These are phyloP conservation scores for Mantamonas sphyraenae DNA, from an alignment of 78 protist species.

Conservation along the genomic window DNA sequence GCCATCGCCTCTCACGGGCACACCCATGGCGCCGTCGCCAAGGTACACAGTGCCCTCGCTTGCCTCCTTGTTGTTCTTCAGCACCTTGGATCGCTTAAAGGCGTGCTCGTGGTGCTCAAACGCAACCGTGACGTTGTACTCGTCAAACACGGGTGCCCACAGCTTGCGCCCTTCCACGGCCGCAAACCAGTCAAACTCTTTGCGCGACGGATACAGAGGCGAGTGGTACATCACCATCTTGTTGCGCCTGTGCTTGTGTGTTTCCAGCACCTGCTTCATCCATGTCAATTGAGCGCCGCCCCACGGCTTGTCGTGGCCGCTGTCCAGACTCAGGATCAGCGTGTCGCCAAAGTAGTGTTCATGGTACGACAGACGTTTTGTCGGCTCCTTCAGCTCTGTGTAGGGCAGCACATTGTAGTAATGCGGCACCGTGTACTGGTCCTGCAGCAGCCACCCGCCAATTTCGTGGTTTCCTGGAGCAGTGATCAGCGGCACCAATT, in stretches of 20 bases:
- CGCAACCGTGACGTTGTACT: slow-evolving; percentile 3
- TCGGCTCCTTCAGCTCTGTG: not conserved
- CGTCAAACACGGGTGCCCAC: slow-evolving; percentile 2
- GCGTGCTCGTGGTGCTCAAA: slow-evolving; percentile 8
- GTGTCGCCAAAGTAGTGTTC: slow-evolving; percentile 4
- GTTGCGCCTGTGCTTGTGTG: not conserved
- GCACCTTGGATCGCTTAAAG: slow-evolving; percentile 4
- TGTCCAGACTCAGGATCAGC: too few species aligned
- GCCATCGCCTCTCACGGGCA: too few species aligned
- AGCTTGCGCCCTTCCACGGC: not conserved
- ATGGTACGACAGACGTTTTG: not conserved
- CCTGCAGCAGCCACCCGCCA: too few species aligned
- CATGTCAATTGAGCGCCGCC: not conserved
- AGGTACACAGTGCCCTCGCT: slow-evolving; percentile 7
- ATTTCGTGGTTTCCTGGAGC: slow-evolving; percentile 7
- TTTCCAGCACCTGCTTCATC: not conserved
- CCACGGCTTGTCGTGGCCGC: not conserved
- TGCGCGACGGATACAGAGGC: slow-evolving; percentile 1
- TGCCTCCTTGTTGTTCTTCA: not conserved
- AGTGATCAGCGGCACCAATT: slow-evolving; percentile 2
- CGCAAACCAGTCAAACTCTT: not conserved
- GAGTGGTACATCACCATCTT: slow-evolving; percentile 2
- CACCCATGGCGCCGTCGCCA: slow-evolving; percentile 14
- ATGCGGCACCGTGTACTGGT: too few species aligned
- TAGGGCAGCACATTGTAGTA: not conserved